Base-by-base conservation (phyloP, 169 alveolate species). In the Cyclospora cayetanensis region DNA sequence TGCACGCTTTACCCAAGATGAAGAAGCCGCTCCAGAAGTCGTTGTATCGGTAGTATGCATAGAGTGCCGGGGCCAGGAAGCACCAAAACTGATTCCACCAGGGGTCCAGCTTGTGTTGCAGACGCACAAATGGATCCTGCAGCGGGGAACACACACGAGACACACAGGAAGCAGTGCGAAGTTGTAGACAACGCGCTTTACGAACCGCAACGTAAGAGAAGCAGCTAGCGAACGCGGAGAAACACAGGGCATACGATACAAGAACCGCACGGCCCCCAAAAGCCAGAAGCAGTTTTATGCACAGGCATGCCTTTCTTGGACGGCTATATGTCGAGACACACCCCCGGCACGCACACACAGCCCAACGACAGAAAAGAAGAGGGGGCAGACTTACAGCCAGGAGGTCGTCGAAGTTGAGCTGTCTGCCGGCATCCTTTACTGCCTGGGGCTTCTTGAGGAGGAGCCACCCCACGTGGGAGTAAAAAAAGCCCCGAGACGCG, bases 401-500 rank as follows among this genome's bases (percentile, higher is more conserved):
- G 41, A 92, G 52, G 76, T 92, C 94, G 63, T 68, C 82, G 90
- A 91, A 92, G 72, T 52, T 84, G 43, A 92, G 18, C 66, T 92
- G 92, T 22, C 50, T 66, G 29, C 93, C 93, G 18, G 94, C 94
- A 1, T 53, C 68, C 22, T 18, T 39, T 29, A 93, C 95, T 39
- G 66, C 77, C 34, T 72, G 90, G 27, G 94, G 93, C 84, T 93
- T 93, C 90, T 91, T 80, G 34, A 94, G 90, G 83, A 96, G 95
- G 90, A 96, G 90, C 98, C 98, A 96, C 60, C 98, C 98, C 86
- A 95, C 93, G 92, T 96, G 98, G 34, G 96, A 93, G 95, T 93
- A 95, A 94, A 95, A 96, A 89, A 96, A 95, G 18, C 98, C 98
- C 52, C 95, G 89, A 50, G 95, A 80, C 27, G 96, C 92, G 86